Evolutionary conservation across 2,329 filamentous ascomycete genomes (phyloP), one percentile per base, ranked within the genome.

Genomic region (Talaromyces sp.): DNA sequence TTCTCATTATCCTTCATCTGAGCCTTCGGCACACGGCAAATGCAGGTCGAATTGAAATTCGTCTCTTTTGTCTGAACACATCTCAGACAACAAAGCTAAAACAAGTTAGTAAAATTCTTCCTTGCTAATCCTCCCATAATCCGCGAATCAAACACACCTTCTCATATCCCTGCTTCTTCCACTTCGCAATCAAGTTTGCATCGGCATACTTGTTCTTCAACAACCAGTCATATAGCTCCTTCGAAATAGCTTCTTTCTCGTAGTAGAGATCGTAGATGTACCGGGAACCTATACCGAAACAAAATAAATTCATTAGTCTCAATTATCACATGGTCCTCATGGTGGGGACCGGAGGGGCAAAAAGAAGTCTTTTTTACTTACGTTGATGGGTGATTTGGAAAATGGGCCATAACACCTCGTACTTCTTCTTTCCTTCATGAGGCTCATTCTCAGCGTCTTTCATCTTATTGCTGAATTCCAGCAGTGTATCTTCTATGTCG

Each of bases 1-100:
- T 90, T 88, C 70, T 94, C 89, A 37, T 91, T 87, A 66, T 96
- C 91, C 74, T 96, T 96, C 69, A 99, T 76, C 72, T 95, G 85
- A 29, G 90, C 87, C 69, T 89, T 96, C 1, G 94, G 94, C 46
- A 99, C 93, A 47, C 94, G 89, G 73, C 94, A 99, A 67, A 99
- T 94, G 72, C 94, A 99, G 1, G 93, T 99, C 60, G 90, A 89
- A 74, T 93, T 94, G 79, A 97, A 99, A 75, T 99, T 99, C 27
- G 94, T 99, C 80, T 99, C 94, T 75, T 97, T 97, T n/a, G 94
- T 97, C 75, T 99, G 94, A 51, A 99, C 93, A 74, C 94, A 99
- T 57, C 92, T 86, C 50, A 97, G 80, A 73, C 94, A 99, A 75
- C 94, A 99, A 39, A 99, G 78, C 89, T 94, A 19, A 35, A 24